Evolutionary conservation across 2,329 filamentous ascomycete species (phyloP).

Genomic region (Paecilomyces sp.): DNA sequence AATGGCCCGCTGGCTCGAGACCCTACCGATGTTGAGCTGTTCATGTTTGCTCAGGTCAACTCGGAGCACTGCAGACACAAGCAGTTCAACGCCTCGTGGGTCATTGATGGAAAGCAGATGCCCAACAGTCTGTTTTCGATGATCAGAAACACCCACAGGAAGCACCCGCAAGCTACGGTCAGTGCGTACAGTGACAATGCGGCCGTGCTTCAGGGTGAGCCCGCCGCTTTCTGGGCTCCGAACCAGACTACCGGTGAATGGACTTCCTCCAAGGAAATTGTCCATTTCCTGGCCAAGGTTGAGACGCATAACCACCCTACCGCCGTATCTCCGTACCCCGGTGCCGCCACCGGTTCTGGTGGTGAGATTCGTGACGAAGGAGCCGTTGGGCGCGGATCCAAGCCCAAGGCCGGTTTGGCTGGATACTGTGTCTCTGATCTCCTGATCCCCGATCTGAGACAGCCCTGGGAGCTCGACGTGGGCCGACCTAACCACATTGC

Average conservation of each 20-base stretch:
- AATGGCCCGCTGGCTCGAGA: constrained; percentile 52
- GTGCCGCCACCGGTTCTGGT: constrained; percentile 89
- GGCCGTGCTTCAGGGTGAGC: constrained; percentile 72
- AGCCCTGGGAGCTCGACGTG: constrained; percentile 87
- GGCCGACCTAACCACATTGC: constrained; percentile 89
- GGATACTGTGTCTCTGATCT: constrained; percentile 96
- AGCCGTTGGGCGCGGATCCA: constrained; percentile 85
- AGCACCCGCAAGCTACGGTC: constrained; percentile 70
- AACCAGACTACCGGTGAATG: constrained; percentile 80
- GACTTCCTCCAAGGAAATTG: constrained; percentile 76
- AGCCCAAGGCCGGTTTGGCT: constrained; percentile 81
- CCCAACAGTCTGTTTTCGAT: constrained; percentile 81
- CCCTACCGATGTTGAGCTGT: constrained; percentile 87
- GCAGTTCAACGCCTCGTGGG: constrained; percentile 96
- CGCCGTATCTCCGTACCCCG: constrained; percentile 86
- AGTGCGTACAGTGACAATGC: constrained; percentile 98
- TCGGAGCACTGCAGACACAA: constrained; percentile 88
- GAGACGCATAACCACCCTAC: constrained; percentile 98
- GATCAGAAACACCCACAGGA: constrained; percentile 90
- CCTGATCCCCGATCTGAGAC: constrained; percentile 71
- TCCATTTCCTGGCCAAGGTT: constrained; percentile 87
- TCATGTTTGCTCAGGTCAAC: constrained; percentile 99
- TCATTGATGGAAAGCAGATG: constrained; percentile 78
- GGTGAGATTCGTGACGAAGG: constrained; percentile 96
- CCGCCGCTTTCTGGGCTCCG: constrained; percentile 76